Evolutionary conservation across 2,329 filamentous ascomycete species (phyloP).

Genomic region (Phoma herbarum): DNA sequence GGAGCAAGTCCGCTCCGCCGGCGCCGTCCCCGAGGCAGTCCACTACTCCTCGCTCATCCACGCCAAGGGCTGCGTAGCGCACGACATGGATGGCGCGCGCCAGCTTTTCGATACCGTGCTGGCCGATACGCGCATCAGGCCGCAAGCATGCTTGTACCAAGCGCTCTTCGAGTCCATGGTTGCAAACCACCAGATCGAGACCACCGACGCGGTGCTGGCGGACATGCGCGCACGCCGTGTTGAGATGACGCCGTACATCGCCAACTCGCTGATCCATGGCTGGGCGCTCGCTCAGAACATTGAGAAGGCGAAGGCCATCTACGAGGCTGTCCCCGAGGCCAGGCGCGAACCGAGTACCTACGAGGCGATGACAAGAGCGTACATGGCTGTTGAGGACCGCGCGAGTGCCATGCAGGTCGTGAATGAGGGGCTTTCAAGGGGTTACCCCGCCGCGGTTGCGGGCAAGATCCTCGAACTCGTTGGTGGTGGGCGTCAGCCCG

Average conservation of each 20-base stretch:
- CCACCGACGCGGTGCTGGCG: slow-evolving; percentile 74
- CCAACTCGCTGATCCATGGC: slow-evolving; percentile 96
- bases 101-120: slow-evolving; percentile 84
- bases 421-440: slow-evolving; percentile 86
- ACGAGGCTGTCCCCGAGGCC: slow-evolving; percentile 76
- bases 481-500: slow-evolving; percentile 44
- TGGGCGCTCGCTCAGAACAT: slow-evolving; percentile 90
- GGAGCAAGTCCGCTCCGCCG: slow-evolving; percentile 75
- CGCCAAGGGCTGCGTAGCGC: slow-evolving; percentile 90
- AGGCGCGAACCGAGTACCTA: slow-evolving; percentile 97
- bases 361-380: slow-evolving; percentile 97
- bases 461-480: slow-evolving; percentile 94
- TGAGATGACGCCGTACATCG: slow-evolving; percentile 95
- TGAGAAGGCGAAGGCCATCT: slow-evolving; percentile 78
- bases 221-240: slow-evolving; percentile 79
- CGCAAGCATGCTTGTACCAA: slow-evolving; percentile 90
- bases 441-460: slow-evolving; percentile 90
- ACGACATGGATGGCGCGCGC: slow-evolving; percentile 86
- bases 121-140: slow-evolving; percentile 69
- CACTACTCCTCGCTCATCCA: slow-evolving; percentile 97
- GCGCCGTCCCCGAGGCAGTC: slow-evolving; percentile 84
- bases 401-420: slow-evolving; percentile 80
- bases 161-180: slow-evolving; percentile 97
- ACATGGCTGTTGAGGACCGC: slow-evolving; percentile 82
- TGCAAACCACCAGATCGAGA: slow-evolving; percentile 82